Percentiles rank a stretch among this genome's conserved stretches.
Evolutionary conservation across 495 filamentous ascomycete genomes (phyloP).

Genomic region (Podospora anserina): DNA sequence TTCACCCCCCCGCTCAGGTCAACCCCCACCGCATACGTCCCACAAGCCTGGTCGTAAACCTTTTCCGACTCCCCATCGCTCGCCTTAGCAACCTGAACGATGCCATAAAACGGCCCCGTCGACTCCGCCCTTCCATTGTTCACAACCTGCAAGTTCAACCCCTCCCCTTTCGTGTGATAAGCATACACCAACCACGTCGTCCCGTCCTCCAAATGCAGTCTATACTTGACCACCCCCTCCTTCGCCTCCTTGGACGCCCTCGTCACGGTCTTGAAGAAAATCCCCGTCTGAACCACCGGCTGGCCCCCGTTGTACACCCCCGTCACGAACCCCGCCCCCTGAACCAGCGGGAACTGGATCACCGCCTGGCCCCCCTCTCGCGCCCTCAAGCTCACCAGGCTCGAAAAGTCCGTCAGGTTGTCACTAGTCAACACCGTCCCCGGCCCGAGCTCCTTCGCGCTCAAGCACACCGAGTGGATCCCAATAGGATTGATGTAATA

Average conservation of each 20-base stretch:
- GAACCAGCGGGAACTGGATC: slow-evolving; percentile 78
- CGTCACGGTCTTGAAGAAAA: slow-evolving; percentile 68
- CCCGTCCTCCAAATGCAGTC: slow-evolving; percentile 65
- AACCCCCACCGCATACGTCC: slow-evolving; percentile 65
- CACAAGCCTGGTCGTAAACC: slow-evolving; percentile 70
- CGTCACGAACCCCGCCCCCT: slow-evolving; percentile 87
- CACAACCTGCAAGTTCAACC: slow-evolving; percentile 45
- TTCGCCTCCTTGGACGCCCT: slow-evolving; percentile 55
- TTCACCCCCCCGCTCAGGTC: slow-evolving; percentile 60
- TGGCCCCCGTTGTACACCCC: slow-evolving; percentile 67
- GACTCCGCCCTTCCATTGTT: slow-evolving; percentile 45
- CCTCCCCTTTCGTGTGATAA: slow-evolving; percentile 48
- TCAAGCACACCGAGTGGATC: slow-evolving; percentile 74
- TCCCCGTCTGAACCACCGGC: slow-evolving; percentile 68
- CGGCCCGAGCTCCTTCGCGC: slow-evolving; percentile 65
- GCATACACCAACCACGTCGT: slow-evolving; percentile 80
- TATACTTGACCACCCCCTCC: slow-evolving; percentile 73
- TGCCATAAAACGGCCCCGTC: slow-evolving; percentile 55
- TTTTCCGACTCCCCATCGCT: slow-evolving; percentile 55
- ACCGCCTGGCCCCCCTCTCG: slow-evolving; percentile 48
- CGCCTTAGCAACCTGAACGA: slow-evolving; percentile 77
- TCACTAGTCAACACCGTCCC: slow-evolving; percentile 62
- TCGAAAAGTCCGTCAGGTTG: slow-evolving; percentile 64
- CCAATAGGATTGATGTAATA: slow-evolving; percentile 84
- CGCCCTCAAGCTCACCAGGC: slow-evolving; percentile 62